Evolutionary conservation across 495 filamentous ascomycete species (phyloP).

Genomic region (Aspergillus cristatus): DNA sequence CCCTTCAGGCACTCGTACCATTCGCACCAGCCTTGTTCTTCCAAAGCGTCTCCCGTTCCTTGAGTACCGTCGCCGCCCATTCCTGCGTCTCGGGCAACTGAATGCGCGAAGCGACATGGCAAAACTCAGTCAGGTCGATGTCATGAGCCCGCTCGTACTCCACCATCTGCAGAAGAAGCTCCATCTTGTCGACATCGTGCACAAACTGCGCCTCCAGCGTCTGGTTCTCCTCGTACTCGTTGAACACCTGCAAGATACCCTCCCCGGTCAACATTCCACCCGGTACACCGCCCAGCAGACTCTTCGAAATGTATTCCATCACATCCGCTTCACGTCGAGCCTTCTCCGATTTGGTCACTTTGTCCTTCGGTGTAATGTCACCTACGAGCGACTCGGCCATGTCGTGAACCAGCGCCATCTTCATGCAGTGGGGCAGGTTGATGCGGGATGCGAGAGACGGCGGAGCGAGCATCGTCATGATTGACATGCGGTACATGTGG

Average conservation of each 20-base stretch:
- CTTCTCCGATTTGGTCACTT: slow-evolving; percentile 63
- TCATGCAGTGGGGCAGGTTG: slow-evolving; percentile 74
- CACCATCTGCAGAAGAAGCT: slow-evolving; percentile 87
- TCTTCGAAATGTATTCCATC: slow-evolving; percentile 76
- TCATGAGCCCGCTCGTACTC: slow-evolving; percentile 79
- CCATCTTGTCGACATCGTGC: slow-evolving; percentile 95
- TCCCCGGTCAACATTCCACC: slow-evolving; percentile 51
- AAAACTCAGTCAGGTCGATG: slow-evolving; percentile 77
- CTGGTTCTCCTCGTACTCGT: slow-evolving; percentile 83
- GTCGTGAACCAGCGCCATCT: slow-evolving; percentile 92
- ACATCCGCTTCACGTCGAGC: slow-evolving; percentile 71
- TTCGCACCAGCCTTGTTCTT: slow-evolving; percentile 13
- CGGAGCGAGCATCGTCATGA: slow-evolving; percentile 92
- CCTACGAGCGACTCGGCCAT: slow-evolving; percentile 95
- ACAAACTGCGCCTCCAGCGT: slow-evolving; percentile 83
- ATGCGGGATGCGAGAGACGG: slow-evolving; percentile 56
- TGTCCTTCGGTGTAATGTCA: slow-evolving; percentile 87
- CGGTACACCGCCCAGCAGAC: slow-evolving; percentile 63
- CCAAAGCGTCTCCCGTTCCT: slow-evolving; percentile 73
- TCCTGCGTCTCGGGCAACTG: slow-evolving; percentile 64
- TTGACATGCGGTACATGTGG: slow-evolving; percentile 99
- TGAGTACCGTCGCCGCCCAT: slow-evolving; percentile 68
- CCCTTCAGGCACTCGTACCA: too few relatives aligned
- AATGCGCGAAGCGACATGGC: slow-evolving; percentile 62
- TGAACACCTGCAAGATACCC: slow-evolving; percentile 69